Percentiles rank a stretch among this genome's conserved stretches.
These are phyloP conservation scores for Metahyphopichia silvanorum DNA, from an alignment of 805 yeast species.

Conservation along the genomic window DNA sequence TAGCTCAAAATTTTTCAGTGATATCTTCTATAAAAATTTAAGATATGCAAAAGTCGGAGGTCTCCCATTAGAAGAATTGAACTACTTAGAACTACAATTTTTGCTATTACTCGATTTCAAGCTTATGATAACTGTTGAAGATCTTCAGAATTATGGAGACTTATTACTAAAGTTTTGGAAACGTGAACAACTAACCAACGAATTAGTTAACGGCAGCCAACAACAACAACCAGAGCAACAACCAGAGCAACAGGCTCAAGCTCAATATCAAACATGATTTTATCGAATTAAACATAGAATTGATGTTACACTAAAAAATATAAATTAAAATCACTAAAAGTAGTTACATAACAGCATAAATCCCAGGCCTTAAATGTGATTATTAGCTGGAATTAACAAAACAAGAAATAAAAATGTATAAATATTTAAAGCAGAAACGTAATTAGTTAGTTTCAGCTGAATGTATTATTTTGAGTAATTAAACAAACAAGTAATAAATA, in stretches of 20 bases:
- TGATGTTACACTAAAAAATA: no score
- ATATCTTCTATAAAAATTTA: slow-evolving; percentile 89
- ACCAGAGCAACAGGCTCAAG: slow-evolving; percentile 1
- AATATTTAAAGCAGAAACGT: no score
- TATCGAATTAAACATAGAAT: no score
- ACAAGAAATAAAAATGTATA: neutral
- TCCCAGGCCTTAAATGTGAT: no score
- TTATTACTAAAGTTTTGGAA: slow-evolving; percentile 81
- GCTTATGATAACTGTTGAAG: slow-evolving; percentile 84
- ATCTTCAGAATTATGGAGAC: slow-evolving; percentile 87
- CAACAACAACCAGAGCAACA: slow-evolving; percentile 2
- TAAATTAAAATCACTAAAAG: no score
- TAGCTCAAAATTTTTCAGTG: slow-evolving; percentile 90
- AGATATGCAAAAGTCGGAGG: slow-evolving; percentile 97
- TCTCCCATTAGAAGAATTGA: slow-evolving; percentile 86
- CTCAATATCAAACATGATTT: neutral
- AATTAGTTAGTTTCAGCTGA: no score
- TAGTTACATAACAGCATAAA: no score
- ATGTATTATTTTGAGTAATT: no score
- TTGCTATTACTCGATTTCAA: slow-evolving; percentile 80
- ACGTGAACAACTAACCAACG: slow-evolving; percentile 54
- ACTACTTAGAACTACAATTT: slow-evolving; percentile 88
- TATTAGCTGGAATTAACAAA: no score
- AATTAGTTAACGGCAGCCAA: slow-evolving; percentile 21
- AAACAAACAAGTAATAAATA: neutral